Conservation (phyloP, 805 yeast genomes). For the Metschnikowia drakensbergensis region DNA sequence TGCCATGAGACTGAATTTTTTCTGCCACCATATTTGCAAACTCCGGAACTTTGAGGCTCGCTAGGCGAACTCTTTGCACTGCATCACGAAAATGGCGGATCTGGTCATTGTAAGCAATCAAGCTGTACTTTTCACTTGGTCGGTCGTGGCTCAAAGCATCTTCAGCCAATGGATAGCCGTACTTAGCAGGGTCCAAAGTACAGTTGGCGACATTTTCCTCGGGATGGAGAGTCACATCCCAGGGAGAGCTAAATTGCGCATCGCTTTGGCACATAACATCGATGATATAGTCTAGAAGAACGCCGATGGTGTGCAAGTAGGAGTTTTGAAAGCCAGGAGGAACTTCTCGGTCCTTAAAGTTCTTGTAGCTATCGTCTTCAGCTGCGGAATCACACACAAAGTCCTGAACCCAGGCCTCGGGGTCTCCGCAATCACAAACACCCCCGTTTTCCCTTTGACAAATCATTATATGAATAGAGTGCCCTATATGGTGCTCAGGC, state of each 20-base stretch:
- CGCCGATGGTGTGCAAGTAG: slow-evolving; percentile 40
- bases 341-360: slow-evolving; percentile 19
- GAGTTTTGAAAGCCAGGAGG: slow-evolving; percentile 43
- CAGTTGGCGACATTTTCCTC: slow-evolving; percentile 29
- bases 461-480: slow-evolving; percentile 61
- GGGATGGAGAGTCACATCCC: slow-evolving; percentile 22
- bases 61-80: slow-evolving; percentile 55
- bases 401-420: slow-evolving; percentile 68
- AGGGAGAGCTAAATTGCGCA: slow-evolving; percentile 33
- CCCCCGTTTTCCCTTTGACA: slow-evolving; percentile 71
- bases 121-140: slow-evolving; percentile 47
- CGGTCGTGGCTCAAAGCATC: slow-evolving; percentile 30
- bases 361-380: slow-evolving; percentile 18
- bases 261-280: slow-evolving; percentile 56
- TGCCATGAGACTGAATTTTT: slow-evolving; percentile 58
- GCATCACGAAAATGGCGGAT: slow-evolving; percentile 73
- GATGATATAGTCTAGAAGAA: slow-evolving; percentile 53
- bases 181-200: slow-evolving; percentile 38
- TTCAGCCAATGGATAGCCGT: slow-evolving; percentile 35
- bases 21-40: slow-evolving; percentile 73
- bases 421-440: slow-evolving; percentile 86
- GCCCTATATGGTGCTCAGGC: slow-evolving; percentile 66
- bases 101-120: slow-evolving; percentile 76
- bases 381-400: slow-evolving; percentile 44
- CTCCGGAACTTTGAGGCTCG: slow-evolving; percentile 59